Conservation (phyloP, 2,329 filamentous ascomycete species). For the Colletotrichum incanum region DNA sequence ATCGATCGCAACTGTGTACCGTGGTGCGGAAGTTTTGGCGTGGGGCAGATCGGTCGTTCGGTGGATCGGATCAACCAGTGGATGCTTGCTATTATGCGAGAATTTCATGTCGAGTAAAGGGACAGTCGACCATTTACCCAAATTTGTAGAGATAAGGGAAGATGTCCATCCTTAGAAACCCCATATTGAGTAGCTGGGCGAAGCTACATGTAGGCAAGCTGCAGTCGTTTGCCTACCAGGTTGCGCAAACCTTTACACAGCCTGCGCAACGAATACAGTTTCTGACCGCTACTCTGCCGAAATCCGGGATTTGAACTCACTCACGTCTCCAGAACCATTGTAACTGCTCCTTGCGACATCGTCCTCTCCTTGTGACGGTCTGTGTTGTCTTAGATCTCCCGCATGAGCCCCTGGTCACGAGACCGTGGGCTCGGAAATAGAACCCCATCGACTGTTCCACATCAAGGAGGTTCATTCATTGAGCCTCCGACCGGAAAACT, state of each 20-base stretch:
- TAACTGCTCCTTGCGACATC: neutral
- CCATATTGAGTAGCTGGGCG: neutral
- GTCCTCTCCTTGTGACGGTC: neutral
- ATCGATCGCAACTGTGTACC: neutral
- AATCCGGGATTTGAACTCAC: neutral
- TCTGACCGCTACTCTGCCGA: conserved; percentile 23
- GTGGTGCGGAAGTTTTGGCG: neutral
- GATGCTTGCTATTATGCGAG: neutral
- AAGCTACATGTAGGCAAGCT: neutral
- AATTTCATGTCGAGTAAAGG: neutral
- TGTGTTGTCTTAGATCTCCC: conserved; percentile 5
- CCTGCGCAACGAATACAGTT: neutral
- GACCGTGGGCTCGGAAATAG: conserved; percentile 9
- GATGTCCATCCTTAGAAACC: neutral
- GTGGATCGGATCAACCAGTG: conserved; percentile 13
- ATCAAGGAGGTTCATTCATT: neutral
- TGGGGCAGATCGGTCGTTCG: neutral
- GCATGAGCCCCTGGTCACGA: conserved; percentile 23
- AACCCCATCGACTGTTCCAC: conserved; percentile 14
- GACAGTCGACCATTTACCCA: neutral
- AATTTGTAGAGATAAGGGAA: neutral
- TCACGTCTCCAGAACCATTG: conserved; percentile 8
- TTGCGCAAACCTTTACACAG: neutral
- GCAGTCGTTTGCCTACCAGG: neutral
- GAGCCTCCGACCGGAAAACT: neutral